A percentile compares a stretch with the other conserved stretches of the same genome.
phyloP scores from a whole-genome alignment of 2,329 filamentous ascomycete genomes.

The Hortaea werneckii region DNA sequence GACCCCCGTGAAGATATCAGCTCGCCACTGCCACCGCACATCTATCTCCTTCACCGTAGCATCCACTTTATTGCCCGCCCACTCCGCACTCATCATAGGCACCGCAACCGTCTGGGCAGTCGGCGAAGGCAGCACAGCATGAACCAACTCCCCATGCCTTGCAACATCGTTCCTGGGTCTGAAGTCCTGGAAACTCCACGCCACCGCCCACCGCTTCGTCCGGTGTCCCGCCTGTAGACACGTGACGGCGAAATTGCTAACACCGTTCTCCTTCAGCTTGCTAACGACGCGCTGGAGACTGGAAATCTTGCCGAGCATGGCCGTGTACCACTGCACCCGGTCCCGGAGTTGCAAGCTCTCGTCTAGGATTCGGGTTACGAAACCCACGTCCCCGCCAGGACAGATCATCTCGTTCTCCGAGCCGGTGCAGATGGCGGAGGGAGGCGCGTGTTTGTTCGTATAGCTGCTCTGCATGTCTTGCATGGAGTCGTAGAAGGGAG shows the following conservation, averaged over 20 bases:
- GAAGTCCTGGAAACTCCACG: slow-evolving; percentile 67
- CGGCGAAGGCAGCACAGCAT: slow-evolving; percentile 32
- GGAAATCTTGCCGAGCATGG: slow-evolving; percentile 75
- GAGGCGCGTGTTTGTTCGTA: slow-evolving; percentile 56
- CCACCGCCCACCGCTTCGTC: slow-evolving; percentile 79
- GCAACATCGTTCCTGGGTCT: slow-evolving; percentile 46
- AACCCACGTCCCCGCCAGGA: slow-evolving; percentile 63
- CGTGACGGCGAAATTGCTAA: slow-evolving; percentile 73
- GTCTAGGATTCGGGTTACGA: slow-evolving; percentile 59
- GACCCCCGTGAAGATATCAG: slow-evolving; percentile 42
- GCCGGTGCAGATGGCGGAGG: slow-evolving; percentile 33
- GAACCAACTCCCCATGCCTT: slow-evolving; percentile 20
- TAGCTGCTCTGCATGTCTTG: slow-evolving; percentile 55
- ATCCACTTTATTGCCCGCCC: slow-evolving; percentile 30
- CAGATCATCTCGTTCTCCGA: slow-evolving; percentile 70
- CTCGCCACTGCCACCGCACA: slow-evolving; percentile 56
- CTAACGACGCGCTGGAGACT: slow-evolving; percentile 55
- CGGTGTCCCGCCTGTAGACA: slow-evolving; percentile 67
- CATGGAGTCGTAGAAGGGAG: slow-evolving; percentile 78
- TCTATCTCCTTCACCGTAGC: slow-evolving; percentile 46
- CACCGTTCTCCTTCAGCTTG: slow-evolving; percentile 43
- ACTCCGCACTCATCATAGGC: slow-evolving; percentile 13
- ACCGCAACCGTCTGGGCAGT: slow-evolving; percentile 39
- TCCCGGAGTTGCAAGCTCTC: slow-evolving; percentile 54
- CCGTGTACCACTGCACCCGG: slow-evolving; percentile 75